phyloP scores from a whole-genome alignment of 2,329 filamentous ascomycete species.

The Lachnellula suecica region DNA sequence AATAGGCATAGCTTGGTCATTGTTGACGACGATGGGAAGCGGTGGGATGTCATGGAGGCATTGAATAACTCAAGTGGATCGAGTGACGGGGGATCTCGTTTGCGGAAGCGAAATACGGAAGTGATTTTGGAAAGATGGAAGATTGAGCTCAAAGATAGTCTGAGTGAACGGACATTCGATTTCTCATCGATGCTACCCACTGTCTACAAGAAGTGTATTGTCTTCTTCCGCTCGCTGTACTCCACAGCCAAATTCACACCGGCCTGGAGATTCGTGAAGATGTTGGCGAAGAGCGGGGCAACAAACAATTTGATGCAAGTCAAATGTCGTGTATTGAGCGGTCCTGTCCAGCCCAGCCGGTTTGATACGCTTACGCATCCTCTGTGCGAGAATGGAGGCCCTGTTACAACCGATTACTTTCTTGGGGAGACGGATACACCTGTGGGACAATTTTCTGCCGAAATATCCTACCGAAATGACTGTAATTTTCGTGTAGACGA shows the following conservation, averaged over 20 bases:
- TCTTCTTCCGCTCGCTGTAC: constrained; percentile 88
- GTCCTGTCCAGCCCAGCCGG: constrained; percentile 47
- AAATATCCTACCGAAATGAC: constrained; percentile 81
- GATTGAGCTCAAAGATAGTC: constrained; percentile 71
- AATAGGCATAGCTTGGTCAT: constrained; percentile 85
- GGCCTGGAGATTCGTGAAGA: constrained; percentile 78
- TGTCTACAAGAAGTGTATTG: constrained; percentile 95
- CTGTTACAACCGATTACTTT: constrained; percentile 71
- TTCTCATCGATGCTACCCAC: constrained; percentile 71
- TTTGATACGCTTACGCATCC: constrained; percentile 71
- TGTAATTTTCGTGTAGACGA: constrained; percentile 92
- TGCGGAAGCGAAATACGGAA: constrained; percentile 56
- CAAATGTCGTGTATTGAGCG: constrained; percentile 75
- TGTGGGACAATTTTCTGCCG: constrained; percentile 77
- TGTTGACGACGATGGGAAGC: constrained; percentile 84
- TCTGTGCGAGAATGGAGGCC: constrained; percentile 60
- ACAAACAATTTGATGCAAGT: constrained; percentile 65
- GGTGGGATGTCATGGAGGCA: constrained; percentile 88
- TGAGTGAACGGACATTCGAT: constrained; percentile 48
- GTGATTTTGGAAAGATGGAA: constrained; percentile 90
- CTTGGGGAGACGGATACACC: constrained; percentile 87
- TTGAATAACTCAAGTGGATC: constrained; percentile 63
- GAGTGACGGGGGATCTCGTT: constrained; percentile 21
- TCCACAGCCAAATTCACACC: constrained; percentile 80
- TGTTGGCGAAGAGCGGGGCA: constrained; percentile 66